Conservation (phyloP, 345 rosid genomes). For the Eucalyptus camaldulensis region DNA sequence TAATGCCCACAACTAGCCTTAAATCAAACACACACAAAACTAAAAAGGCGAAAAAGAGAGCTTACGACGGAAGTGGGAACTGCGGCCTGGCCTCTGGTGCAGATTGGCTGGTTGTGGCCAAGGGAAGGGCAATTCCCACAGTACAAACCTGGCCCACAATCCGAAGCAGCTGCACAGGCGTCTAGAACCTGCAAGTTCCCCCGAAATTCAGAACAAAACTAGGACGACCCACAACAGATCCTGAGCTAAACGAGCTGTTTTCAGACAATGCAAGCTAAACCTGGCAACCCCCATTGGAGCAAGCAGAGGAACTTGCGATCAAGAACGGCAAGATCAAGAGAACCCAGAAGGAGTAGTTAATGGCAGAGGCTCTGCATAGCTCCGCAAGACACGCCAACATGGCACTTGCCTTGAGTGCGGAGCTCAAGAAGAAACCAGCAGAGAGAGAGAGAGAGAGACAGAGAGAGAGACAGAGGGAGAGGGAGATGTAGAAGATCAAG, state of each 20-base stretch:
- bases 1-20: background rate
- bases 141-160: slow-evolving; percentile 67
- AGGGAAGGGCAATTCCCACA: slow-evolving; percentile 84
- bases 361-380: slow-evolving; percentile 17
- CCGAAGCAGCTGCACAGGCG: slow-evolving; percentile 48
- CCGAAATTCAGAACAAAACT: slow-evolving; percentile 1
- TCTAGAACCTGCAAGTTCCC: slow-evolving; percentile 46
- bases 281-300: slow-evolving; percentile 68
- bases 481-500: background rate
- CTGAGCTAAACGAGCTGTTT: background rate
- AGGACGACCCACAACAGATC: background rate
- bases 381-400: background rate
- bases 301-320: slow-evolving; percentile 24
- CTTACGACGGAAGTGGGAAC: slow-evolving; percentile 67
- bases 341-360: background rate
- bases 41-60: background rate
- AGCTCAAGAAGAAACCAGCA: background rate
- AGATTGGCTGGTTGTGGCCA: slow-evolving; percentile 60
- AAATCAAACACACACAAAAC: background rate
- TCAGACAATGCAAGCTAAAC: slow-evolving; percentile 5
- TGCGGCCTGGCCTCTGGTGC: slow-evolving; percentile 83
- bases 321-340: slow-evolving; percentile 15
- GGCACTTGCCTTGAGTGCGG: background rate
- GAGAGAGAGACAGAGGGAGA: background rate
- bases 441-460: slow-evolving; percentile 1